Percentiles rank a stretch among this genome's conserved stretches.
Evolutionary conservation across 768 basidiomycete genomes (phyloP).

Genomic region (Hericium alpestre): DNA sequence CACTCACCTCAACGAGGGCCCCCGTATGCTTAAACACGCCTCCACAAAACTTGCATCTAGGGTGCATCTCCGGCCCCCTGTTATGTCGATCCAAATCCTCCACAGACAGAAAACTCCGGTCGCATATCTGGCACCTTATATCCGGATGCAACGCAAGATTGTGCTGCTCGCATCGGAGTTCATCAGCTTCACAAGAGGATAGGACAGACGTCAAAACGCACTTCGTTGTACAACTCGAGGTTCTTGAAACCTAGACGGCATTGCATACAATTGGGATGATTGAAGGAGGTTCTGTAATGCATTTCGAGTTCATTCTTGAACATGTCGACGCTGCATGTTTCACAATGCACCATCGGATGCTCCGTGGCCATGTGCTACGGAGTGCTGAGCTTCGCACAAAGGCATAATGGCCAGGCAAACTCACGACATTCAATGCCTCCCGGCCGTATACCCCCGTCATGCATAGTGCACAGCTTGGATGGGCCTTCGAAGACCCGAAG

Average conservation of each 20-base stretch:
- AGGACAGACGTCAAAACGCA: neutral
- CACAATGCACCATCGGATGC: neutral
- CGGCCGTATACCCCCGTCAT: neutral
- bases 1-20: neutral
- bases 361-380: neutral
- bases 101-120: neutral
- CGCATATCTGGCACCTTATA: neutral
- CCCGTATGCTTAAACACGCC: neutral
- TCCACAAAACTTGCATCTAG: conserved; percentile 4
- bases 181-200: too few relatives aligned
- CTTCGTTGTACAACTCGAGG: neutral
- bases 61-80: neutral
- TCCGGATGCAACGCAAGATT: neutral
- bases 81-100: neutral
- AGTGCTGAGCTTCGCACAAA: neutral
- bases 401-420: neutral
- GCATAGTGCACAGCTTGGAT: neutral
- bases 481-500: neutral
- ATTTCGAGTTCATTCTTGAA: neutral
- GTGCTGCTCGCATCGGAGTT: neutral
- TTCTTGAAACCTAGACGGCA: neutral
- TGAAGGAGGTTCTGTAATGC: neutral
- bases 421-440: neutral
- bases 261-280: neutral
- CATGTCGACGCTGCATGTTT: neutral